Base-by-base conservation (phyloP, 2,329 filamentous ascomycete genomes). In the Talaromyces sp. region DNA sequence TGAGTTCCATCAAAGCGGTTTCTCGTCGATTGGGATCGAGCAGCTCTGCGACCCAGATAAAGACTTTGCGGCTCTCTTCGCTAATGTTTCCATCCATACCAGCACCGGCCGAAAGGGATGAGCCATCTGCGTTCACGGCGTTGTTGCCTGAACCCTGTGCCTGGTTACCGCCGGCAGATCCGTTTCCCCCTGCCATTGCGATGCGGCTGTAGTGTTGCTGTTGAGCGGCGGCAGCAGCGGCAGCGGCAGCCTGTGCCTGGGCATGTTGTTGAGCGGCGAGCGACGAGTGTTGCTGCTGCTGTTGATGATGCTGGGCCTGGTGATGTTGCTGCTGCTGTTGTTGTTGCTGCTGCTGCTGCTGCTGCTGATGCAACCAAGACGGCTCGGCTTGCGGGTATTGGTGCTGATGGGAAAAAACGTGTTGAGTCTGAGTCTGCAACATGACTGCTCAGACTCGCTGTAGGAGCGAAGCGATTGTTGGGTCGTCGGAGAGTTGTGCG, bases 41-140 rank as follows among this genome's bases (percentile, higher is more conserved):
- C 65, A 97, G 84, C 76, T 97, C 93, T 63, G 93, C 92, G 68
- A 97, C 95, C 84, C 92, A 97, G 68, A 88, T 88, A 78, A 97
- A 87, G n/a, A 96, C 95, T 69, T 93, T 88, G 71, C 92, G 87
- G 78, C 97, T 97, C 76, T 97, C 94, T 76, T 97, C 94, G 19
- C 89, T 92, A 69, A 95, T 85, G 78, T 79, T 83, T 43, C 86
- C 86, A 72, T 92, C 90, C 72, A 90, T 78, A 67, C 76, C 76
- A 27, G 74, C 75, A 63, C 74, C 72, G 43, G 72, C 71, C 24
- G 61, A 63, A 39, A 63, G 37, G n/a, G 61, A 63, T 22, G 52
- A 47, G 65, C 72, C 73, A 66, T 75, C 75, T 81, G 68, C 81
- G 75, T 65, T 79, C 80, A 71, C 89, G 83, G 72, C 75, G 62